Evolutionary conservation across 371 early-diverging fungal genomes (phyloP), one percentile per base, ranked within the genome.

Genomic region (Mucor plumbeus): DNA sequence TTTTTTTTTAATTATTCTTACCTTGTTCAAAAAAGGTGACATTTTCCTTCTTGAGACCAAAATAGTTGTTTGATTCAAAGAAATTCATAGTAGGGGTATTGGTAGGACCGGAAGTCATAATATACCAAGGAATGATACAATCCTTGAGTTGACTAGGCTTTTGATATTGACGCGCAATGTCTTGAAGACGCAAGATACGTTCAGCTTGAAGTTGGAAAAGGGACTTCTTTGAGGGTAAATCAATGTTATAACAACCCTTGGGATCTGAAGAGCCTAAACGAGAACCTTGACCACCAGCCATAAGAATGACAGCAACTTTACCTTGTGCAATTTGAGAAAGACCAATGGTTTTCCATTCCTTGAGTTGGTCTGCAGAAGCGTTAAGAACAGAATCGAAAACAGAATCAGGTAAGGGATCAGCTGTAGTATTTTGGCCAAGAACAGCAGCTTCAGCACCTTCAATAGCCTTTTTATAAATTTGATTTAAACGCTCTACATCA

Each of bases 31-130:
- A 97, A 73, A 97, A 96, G 74, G 91, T 79, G 68, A 97, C 90
- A 71, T 96, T 91, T 60, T 88, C 85, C 44, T 81, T 75, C 66
- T 87, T 74, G 43, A 97, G 79, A 31, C 97, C 96, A 82, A 95
- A 97, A 82, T 80, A 95, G 69, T 82, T 74, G 81, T 93, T 63
- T 35, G 85, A 73, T 69, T 85, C 84, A 82, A 97, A 97, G 76
- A 86, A 93, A 13, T 77, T 65, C 54, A 85, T 86, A 39, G 97
- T 97, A 31, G 92, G 90, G 4, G 63, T 83, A 65, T 91, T 87
- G 17, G 97, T 97, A 21, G 97, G 96, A 11, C 94, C 97, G 26
- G 95, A 95, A 56, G 95, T 94, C 97, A 97, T 97, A 73, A 97
- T 92, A 72, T 94, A 94, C 95, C 95, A 97, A 57, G 95, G 97